Evolutionary conservation across 306 rosid genomes (phyloP), one percentile per base, ranked within the genome.

Genomic region (Trichosanthes cucumerina): DNA sequence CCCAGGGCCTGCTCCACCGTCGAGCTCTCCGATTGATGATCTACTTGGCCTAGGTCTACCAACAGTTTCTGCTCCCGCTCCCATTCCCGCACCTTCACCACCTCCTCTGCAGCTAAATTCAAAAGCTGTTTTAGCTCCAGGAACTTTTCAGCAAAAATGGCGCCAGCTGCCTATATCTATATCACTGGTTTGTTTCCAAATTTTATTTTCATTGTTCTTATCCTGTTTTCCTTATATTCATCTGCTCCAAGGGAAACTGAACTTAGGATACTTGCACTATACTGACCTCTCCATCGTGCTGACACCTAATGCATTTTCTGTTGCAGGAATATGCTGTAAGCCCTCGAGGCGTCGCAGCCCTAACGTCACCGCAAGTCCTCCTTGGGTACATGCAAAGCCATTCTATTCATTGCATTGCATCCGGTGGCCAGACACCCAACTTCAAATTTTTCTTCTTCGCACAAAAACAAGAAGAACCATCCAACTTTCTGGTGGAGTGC

Each of bases 81-180:
- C n/a, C 18, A 10, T 39, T 5, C 68, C 41, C 1, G 57, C 91
- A 26, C 91, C 98, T 54, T 59, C 91, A 9, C 92, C 96, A 38
- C 93, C 97, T 80, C 79, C 88, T 14, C 83, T 96, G 91, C 89
- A 77, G 84, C 97, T 96, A 75, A 92, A 91, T 77, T 85, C 96
- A 16, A 96, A 96, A 83, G 96, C 99, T 83, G 82, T 59, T 57
- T 80, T 92, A 84, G 99, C 91, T 83, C 98, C 99, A 23, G 84
- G 93, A 77, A 70, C 93, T 53, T 96, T 96, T 85, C 99, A 96
- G 91, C 99, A 92, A 79, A 96, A 92, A 85, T 96, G 99, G 99
- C 99, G 97, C 82, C 99, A 92, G 84, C 86, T 96, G 52, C 93
- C 99, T 24, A 43, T 96, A 84, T 90, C 98, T 21, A 52, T 80